Evolutionary conservation across 352 stramenopile genomes (phyloP).

Genomic region (Globisporangium nagaii): DNA sequence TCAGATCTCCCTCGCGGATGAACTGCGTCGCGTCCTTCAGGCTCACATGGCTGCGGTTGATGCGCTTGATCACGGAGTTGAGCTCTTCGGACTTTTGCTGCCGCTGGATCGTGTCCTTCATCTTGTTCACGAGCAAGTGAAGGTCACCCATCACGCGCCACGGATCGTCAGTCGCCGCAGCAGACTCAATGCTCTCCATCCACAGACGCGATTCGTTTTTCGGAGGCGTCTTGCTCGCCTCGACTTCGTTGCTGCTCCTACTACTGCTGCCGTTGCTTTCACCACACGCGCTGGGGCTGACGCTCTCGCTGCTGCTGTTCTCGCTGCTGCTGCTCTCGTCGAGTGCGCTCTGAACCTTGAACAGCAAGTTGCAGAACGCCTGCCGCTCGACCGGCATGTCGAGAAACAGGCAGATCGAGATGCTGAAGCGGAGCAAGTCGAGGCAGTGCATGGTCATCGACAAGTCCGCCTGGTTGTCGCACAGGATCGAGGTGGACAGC

Average conservation of each 20-base stretch:
- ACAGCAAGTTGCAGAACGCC: conserved; percentile 70
- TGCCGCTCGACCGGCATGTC: conserved; percentile 70
- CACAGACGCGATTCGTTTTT: conserved; percentile 22
- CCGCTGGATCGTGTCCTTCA: conserved; percentile 88
- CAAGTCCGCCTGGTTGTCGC: conserved; percentile 71
- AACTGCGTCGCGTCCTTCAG: conserved; percentile 94
- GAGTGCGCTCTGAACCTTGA: conserved; percentile 64
- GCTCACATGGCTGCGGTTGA: conserved; percentile 89
- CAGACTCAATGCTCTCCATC: conserved; percentile 61
- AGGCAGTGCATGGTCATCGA: conserved; percentile 78
- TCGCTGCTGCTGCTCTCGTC: conserved; percentile 20
- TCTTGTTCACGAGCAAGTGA: conserved; percentile 83
- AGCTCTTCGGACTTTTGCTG: conserved; percentile 77
- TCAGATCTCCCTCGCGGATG: conserved; percentile 91
- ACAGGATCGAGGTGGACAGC: conserved; percentile 78
- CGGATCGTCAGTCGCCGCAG: conserved; percentile 56
- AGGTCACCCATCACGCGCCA: conserved; percentile 86
- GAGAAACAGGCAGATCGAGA: conserved; percentile 81
- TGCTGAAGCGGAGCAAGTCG: conserved; percentile 73
- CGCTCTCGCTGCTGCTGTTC: background rate
- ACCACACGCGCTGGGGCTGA: background rate
- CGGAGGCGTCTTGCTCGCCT: background rate
- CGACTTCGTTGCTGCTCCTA: background rate
- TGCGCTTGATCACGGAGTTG: conserved; percentile 81
- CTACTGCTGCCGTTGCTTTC: conserved; percentile 12